Conservation (phyloP, 345 rosid species). For the Populus davidiana region DNA sequence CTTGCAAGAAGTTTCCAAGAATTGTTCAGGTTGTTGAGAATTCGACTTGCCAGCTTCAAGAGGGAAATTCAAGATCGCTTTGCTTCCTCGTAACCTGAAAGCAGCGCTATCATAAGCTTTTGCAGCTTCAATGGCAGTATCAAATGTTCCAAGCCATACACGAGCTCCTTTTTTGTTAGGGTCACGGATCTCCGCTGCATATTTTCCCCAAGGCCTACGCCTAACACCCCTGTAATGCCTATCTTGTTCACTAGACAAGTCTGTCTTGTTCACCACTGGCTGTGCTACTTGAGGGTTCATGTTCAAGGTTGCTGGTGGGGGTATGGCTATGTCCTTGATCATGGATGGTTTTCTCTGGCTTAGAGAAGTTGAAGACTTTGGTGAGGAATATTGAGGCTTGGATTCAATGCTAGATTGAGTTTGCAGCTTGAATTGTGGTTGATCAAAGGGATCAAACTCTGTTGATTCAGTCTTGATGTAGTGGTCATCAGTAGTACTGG, state of each 20-base stretch:
- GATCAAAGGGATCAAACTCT: background rate
- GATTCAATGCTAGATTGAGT: constrained; percentile 2
- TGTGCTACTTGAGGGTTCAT: background rate
- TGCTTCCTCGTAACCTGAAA: constrained; percentile 75
- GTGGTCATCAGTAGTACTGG: background rate
- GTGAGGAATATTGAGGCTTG: background rate
- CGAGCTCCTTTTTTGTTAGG: constrained; percentile 81
- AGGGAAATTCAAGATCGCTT: constrained; percentile 88
- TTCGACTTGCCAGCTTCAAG: constrained; percentile 49
- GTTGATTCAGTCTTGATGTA: constrained; percentile 5
- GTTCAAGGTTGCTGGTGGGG: constrained; percentile 23
- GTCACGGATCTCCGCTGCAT: constrained; percentile 87
- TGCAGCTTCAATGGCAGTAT: constrained; percentile 77
- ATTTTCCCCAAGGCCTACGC: constrained; percentile 88
- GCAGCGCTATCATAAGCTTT: constrained; percentile 88
- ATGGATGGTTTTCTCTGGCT: constrained; percentile 66
- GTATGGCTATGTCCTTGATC: constrained; percentile 38
- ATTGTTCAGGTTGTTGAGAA: constrained; percentile 10
- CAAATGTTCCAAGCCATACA: constrained; percentile 91
- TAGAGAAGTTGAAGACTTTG: constrained; percentile 38
- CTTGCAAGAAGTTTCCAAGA: constrained; percentile 7
- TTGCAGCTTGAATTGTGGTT: background rate
- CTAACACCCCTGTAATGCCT: constrained; percentile 83
- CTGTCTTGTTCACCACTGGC: constrained; percentile 4
- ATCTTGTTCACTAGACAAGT: constrained; percentile 19